Percentiles rank a stretch among this genome's conserved stretches.
Evolutionary conservation across 306 rosid genomes (phyloP).

Genomic region (Sindora glabra): DNA sequence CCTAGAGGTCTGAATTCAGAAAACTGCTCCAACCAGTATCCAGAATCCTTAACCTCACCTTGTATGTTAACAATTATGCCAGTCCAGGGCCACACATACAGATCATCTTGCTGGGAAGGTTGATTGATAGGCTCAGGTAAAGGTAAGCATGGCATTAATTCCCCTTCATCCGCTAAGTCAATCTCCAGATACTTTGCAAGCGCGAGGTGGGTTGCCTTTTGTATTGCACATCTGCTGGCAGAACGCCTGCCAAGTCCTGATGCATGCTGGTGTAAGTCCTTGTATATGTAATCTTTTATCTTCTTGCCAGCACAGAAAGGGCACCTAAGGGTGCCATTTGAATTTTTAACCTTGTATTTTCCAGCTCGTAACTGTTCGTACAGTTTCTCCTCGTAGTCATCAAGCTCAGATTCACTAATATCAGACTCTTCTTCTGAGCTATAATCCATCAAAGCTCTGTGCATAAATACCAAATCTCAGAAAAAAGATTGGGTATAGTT

Average conservation of each 20-base stretch:
- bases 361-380: conserved; percentile 55
- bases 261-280: conserved; percentile 82
- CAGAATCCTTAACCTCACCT: conserved; percentile 35
- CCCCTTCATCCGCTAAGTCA: conserved; percentile 54
- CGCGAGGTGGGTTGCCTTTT: conserved; percentile 91
- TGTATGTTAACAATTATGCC: conserved; percentile 59
- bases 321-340: conserved; percentile 74
- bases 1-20: conserved; percentile 47
- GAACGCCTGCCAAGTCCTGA: conserved; percentile 93
- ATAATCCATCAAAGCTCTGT: conserved; percentile 32
- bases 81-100: conserved; percentile 94
- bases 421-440: conserved; percentile 90
- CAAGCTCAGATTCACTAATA: conserved; percentile 84
- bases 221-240: conserved; percentile 67
- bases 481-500: background rate
- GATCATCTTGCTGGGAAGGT: conserved; percentile 39
- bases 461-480: background rate
- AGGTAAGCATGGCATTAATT: conserved; percentile 31
- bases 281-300: conserved; percentile 81
- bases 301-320: conserved; percentile 96
- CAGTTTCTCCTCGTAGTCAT: conserved; percentile 66
- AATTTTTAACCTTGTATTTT: conserved; percentile 48
- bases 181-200: conserved; percentile 63
- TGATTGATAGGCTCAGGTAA: conserved; percentile 26
- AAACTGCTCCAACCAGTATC: conserved; percentile 51